Evolutionary conservation across 106 monocot genomes (phyloP).

Genomic region (Gastrodia elata): DNA sequence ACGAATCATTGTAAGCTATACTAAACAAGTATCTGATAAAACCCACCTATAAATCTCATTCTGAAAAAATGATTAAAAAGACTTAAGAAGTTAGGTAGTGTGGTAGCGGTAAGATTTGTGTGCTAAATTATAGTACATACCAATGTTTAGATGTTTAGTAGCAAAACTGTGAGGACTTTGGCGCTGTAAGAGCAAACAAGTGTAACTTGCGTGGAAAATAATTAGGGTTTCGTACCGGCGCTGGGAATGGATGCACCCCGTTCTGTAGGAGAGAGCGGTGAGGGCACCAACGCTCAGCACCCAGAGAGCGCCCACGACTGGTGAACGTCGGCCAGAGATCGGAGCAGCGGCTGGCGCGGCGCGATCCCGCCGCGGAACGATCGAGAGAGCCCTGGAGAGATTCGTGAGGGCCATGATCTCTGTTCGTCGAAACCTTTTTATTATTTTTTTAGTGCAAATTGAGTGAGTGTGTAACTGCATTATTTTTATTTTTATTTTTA

Average conservation of each 20-base stretch:
- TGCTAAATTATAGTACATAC: no score
- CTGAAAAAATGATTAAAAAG: no score
- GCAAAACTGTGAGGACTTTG: no score
- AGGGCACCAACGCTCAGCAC: conserved; percentile 57
- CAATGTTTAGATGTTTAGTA: no score
- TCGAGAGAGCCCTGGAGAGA: neutral
- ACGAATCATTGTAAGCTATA: no score
- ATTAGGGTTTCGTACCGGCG: conserved; percentile 10
- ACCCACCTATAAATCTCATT: no score
- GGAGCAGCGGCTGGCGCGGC: neutral
- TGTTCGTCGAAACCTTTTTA: neutral
- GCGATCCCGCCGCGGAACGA: neutral
- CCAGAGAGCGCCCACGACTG: conserved; percentile 42
- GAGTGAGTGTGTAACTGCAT: no score
- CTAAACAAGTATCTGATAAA: no score
- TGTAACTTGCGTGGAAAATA: neutral
- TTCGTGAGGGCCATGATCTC: neutral
- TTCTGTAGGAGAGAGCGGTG: conserved; percentile 41
- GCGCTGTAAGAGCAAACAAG: neutral
- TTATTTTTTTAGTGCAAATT: neutral
- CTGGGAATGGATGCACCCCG: conserved; percentile 40
- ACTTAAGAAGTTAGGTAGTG: no score
- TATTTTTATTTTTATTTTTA: no score
- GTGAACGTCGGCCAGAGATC: conserved; percentile 21
- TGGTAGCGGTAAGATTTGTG: no score